Conservation (phyloP, 2,329 filamentous ascomycete species). For the Trichophaea hybrida region DNA sequence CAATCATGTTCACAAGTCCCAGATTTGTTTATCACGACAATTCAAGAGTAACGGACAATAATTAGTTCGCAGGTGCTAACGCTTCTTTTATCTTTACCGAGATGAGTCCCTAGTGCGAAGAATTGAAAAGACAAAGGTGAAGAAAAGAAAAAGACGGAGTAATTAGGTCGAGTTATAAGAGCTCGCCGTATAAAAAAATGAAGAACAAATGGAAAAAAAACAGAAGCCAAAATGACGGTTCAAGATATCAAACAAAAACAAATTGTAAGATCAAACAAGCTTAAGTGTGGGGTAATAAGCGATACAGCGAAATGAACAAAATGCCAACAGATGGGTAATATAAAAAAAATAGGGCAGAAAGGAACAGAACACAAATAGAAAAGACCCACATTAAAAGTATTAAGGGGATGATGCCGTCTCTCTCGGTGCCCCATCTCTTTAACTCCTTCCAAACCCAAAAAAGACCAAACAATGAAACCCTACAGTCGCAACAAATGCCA, state of each 20-base stretch:
- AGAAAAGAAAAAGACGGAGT: slow-evolving; percentile 13
- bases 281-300: slow-evolving; percentile 23
- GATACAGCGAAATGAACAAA: slow-evolving; percentile 27
- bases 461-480: slow-evolving; percentile 15
- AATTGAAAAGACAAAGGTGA: slow-evolving; percentile 13
- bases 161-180: slow-evolving; percentile 4
- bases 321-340: slow-evolving; percentile 25
- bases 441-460: slow-evolving; percentile 20
- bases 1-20: too few relatives aligned
- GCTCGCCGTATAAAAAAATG: background rate
- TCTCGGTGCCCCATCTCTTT: slow-evolving; percentile 7
- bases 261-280: slow-evolving; percentile 7
- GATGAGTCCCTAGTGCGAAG: slow-evolving; percentile 7
- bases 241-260: slow-evolving; percentile 18
- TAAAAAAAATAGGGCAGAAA: slow-evolving; percentile 21
- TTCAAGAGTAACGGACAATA: background rate
- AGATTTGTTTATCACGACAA: background rate
- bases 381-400: slow-evolving; percentile 19
- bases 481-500: slow-evolving; percentile 22
- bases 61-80: background rate
- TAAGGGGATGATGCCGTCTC: slow-evolving; percentile 10
- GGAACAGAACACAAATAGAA: slow-evolving; percentile 23
- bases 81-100: slow-evolving; percentile 8
- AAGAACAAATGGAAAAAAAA: slow-evolving; percentile 17
- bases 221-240: slow-evolving; percentile 19